These are phyloP conservation scores for Aspergillus fischeri DNA, from an alignment of 2,329 filamentous ascomycete species.

Conservation along the genomic window DNA sequence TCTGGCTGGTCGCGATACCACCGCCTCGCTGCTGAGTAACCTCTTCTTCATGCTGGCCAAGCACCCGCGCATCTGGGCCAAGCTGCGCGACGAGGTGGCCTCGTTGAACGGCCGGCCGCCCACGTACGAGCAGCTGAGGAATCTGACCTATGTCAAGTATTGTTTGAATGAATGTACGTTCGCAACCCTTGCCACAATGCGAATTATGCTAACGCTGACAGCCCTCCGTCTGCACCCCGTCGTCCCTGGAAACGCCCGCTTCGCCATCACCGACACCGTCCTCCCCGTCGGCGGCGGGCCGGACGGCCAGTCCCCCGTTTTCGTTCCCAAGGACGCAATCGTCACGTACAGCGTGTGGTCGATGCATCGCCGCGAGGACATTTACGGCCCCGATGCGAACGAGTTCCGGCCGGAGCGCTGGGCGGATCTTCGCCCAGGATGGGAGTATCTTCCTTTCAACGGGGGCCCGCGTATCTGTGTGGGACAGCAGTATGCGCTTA, in stretches of 20 bases:
- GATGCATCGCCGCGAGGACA: conserved; percentile 62
- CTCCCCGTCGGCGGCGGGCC: conserved; percentile 52
- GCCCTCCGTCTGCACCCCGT: conserved; percentile 33
- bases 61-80: conserved; percentile 27
- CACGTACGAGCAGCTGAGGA: not conserved
- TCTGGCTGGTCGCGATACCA: conserved; percentile 47
- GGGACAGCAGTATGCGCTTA: conserved; percentile 26
- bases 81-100: conserved; percentile 24
- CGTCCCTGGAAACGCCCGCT: conserved; percentile 36
- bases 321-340: conserved; percentile 59
- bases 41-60: conserved; percentile 42
- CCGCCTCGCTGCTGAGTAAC: conserved; percentile 35
- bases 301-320: conserved; percentile 53
- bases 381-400: conserved; percentile 38
- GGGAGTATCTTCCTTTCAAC: conserved; percentile 25
- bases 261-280: conserved; percentile 28
- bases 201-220: conserved; percentile 9
- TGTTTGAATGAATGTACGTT: not conserved
- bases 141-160: not conserved
- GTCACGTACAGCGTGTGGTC: conserved; percentile 62
- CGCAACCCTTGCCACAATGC: not conserved
- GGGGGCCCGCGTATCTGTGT: conserved; percentile 24
- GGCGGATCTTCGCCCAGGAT: conserved; percentile 23
- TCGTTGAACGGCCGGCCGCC: not conserved
- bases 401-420: conserved; percentile 46